These are phyloP conservation scores for Agrocybe chaxingu DNA, from an alignment of 768 basidiomycete species.

Conservation along the genomic window DNA sequence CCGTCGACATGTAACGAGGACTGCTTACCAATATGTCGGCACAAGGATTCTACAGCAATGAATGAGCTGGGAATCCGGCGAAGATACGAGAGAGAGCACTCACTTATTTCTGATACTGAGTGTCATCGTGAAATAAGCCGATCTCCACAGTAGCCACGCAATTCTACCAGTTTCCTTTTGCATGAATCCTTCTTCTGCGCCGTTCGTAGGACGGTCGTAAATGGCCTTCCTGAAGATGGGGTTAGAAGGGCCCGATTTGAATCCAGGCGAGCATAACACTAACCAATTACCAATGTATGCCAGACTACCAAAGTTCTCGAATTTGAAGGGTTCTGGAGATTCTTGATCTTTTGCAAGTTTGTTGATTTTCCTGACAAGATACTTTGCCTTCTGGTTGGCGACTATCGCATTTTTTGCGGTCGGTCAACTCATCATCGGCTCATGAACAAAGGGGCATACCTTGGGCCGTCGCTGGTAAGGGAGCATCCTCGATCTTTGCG, in stretches of 20 bases:
- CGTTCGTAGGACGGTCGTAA: conserved; percentile 59
- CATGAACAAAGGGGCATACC: conserved; percentile 30
- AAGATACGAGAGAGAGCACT: conserved; percentile 16
- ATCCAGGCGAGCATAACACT: conserved; percentile 16
- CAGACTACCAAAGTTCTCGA: conserved; percentile 70
- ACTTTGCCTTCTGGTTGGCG: conserved; percentile 73
- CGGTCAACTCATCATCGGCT: conserved; percentile 8
- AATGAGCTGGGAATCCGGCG: not conserved
- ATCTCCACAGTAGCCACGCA: conserved; percentile 80
- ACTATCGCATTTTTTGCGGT: conserved; percentile 37
- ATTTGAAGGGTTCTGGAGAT: conserved; percentile 55
- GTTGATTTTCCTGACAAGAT: conserved; percentile 66
- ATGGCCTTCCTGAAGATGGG: conserved; percentile 62
- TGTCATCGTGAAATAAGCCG: conserved; percentile 78
- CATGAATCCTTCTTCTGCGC: conserved; percentile 37
- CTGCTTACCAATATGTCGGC: conserved; percentile 61
- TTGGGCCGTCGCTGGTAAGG: conserved; percentile 85
- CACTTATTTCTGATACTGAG: conserved; percentile 70
- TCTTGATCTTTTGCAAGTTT: conserved; percentile 49
- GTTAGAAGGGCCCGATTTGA: not conserved
- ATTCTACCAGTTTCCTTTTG: conserved; percentile 62
- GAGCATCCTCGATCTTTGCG: conserved; percentile 50
- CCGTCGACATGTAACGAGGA: conserved; percentile 4
- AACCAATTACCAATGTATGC: conserved; percentile 80
- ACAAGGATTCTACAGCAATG: conserved; percentile 49